phyloP scores from a whole-genome alignment of 495 filamentous ascomycete genomes.

The Xylaria intraflava region DNA sequence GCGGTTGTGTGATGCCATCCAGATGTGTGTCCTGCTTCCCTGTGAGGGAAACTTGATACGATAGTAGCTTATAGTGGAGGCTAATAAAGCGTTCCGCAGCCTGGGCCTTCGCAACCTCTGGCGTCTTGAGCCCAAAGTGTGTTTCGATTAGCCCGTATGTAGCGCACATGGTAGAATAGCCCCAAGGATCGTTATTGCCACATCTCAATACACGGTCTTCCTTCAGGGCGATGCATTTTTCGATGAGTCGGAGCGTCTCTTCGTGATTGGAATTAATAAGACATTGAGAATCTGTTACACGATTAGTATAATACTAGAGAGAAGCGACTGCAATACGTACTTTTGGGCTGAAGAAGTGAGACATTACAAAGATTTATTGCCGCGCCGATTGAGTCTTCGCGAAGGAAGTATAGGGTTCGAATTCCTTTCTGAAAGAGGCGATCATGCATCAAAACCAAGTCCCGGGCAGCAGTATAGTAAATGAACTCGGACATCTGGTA shows the following conservation, averaged over 20 bases:
- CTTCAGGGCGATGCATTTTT: conserved; percentile 27
- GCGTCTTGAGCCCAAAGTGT: conserved; percentile 27
- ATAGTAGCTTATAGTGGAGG: conserved; percentile 31
- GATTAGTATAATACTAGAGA: conserved; percentile 8
- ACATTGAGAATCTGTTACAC: conserved; percentile 19
- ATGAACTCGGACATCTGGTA: conserved; percentile 27
- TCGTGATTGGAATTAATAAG: conserved; percentile 24
- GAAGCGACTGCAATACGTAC: conserved; percentile 8
- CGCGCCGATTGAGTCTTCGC: conserved; percentile 27
- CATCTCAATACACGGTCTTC: conserved; percentile 28
- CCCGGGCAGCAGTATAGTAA: conserved; percentile 30
- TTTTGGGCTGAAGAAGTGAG: conserved; percentile 43
- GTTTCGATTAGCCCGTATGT: conserved; percentile 28
- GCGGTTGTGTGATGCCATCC: conserved; percentile 11
- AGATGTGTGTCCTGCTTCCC: conserved; percentile 13
- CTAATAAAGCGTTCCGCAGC: conserved; percentile 28
- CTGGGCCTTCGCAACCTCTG: conserved; percentile 23
- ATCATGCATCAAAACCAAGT: conserved; percentile 29
- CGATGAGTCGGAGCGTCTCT: conserved; percentile 27
- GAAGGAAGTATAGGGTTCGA: conserved; percentile 25
- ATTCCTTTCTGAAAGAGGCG: conserved; percentile 25
- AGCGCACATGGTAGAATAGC: conserved; percentile 30
- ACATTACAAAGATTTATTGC: conserved; percentile 37
- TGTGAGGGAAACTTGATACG: conserved; percentile 35
- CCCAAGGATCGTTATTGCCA: conserved; percentile 29